Conservation (phyloP, 2,329 filamentous ascomycete species). For the Colletotrichum truncatum region DNA sequence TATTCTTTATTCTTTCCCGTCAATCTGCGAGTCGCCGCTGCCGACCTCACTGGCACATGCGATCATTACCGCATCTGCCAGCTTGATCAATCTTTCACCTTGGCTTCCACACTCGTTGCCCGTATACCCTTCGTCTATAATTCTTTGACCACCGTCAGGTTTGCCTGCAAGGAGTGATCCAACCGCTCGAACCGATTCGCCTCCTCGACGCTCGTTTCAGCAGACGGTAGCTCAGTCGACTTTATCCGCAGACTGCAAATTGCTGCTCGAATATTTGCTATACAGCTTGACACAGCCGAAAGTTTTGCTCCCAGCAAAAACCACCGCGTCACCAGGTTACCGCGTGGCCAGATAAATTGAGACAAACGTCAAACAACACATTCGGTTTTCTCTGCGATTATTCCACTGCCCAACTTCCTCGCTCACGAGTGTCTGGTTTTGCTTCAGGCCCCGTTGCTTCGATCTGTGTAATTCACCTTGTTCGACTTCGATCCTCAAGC, state of each 20-base stretch:
- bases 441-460: conserved; percentile 11
- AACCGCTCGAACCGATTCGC: conserved; percentile 11
- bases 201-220: conserved; percentile 28
- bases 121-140: conserved; percentile 32
- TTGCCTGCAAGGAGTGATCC: conserved; percentile 27
- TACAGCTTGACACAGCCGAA: neutral
- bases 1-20: conserved; percentile 39
- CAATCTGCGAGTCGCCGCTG: conserved; percentile 21
- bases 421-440: neutral
- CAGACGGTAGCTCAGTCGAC: conserved; percentile 24
- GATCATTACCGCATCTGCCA: conserved; percentile 26
- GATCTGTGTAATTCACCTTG: conserved; percentile 11
- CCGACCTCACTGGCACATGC: conserved; percentile 26
- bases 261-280: conserved; percentile 8
- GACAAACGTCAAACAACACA: neutral
- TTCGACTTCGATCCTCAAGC: neutral
- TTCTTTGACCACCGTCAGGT: conserved; percentile 30
- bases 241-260: conserved; percentile 28
- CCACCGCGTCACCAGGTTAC: neutral
- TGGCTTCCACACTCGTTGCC: conserved; percentile 33
- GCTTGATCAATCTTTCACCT: conserved; percentile 28
- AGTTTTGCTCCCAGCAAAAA: neutral
- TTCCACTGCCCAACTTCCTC: neutral
- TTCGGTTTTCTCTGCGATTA: neutral
- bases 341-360: neutral